A percentile compares a stretch with the other conserved stretches of the same genome.
These are phyloP conservation scores for Martiniozyma abietophila DNA, from an alignment of 805 yeast species.

Conservation along the genomic window DNA sequence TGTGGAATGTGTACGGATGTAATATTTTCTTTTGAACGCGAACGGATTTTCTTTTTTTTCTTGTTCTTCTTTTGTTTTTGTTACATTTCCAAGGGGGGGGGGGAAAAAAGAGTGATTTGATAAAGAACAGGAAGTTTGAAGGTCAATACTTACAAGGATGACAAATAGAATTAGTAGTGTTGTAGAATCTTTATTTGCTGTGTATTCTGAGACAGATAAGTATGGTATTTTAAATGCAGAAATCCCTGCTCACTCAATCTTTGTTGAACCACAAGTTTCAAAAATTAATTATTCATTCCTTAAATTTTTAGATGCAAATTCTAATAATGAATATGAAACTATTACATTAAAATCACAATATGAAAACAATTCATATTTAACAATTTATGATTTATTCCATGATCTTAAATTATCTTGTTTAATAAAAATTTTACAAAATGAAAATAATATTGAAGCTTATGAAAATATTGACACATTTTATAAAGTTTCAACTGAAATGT, in stretches of 20 bases:
- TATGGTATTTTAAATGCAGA: slow-evolving; percentile 2
- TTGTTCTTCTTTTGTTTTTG: no score
- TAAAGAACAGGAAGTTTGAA: no score
- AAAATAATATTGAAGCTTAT: slow-evolving; percentile 42
- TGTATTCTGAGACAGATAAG: background rate
- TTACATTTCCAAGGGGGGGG: no score
- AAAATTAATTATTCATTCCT: slow-evolving; percentile 35
- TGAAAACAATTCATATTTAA: slow-evolving; percentile 30
- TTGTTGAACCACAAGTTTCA: slow-evolving; percentile 9
- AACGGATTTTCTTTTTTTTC: no score
- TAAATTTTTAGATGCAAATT: slow-evolving; percentile 25
- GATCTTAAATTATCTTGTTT: slow-evolving; percentile 54
- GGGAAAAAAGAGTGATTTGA: no score
- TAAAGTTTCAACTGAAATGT: slow-evolving; percentile 50
- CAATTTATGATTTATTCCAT: slow-evolving; percentile 52
- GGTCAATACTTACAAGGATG: no score
- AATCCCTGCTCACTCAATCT: slow-evolving; percentile 5
- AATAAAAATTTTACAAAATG: slow-evolving; percentile 35
- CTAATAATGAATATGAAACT: slow-evolving; percentile 5
- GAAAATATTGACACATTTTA: slow-evolving; percentile 51
- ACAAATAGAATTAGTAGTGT: no score
- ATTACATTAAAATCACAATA: slow-evolving; percentile 38
- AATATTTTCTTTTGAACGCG: no score
- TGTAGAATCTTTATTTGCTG: slow-evolving; percentile 2
- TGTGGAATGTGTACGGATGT: no score